Conservation (phyloP, 169 alveolate species). For the Plasmodium gaboni region DNA sequence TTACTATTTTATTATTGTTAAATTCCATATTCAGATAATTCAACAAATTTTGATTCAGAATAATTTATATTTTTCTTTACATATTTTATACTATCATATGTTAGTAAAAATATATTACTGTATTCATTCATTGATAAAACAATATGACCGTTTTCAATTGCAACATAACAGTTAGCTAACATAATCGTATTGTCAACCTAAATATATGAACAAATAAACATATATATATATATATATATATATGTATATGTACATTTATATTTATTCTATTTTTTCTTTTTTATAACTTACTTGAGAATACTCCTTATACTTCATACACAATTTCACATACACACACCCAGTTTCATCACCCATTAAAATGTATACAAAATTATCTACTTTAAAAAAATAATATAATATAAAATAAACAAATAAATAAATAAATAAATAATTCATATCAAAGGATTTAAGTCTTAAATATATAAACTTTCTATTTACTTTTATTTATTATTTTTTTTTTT, state of each 20-base stretch:
- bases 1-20: too few species aligned
- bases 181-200: slow-evolving; percentile 27
- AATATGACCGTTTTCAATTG: slow-evolving; percentile 33
- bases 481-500: neutral
- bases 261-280: slow-evolving; percentile 1
- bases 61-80: slow-evolving; percentile 44
- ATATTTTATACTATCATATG: slow-evolving; percentile 33
- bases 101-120: slow-evolving; percentile 37
- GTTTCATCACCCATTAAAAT: slow-evolving; percentile 66
- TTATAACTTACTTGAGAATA: slow-evolving; percentile 17
- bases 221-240: neutral
- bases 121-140: slow-evolving; percentile 50
- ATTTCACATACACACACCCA: slow-evolving; percentile 58
- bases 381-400: slow-evolving; percentile 15
- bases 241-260: slow-evolving; percentile 2
- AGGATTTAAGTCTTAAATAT: neutral
- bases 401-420: neutral
- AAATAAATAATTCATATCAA: neutral
- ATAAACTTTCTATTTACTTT: neutral
- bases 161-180: slow-evolving; percentile 27
- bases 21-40: neutral
- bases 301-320: slow-evolving; percentile 13
- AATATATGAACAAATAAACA: slow-evolving; percentile 1
- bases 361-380: slow-evolving; percentile 14
- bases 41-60: slow-evolving; percentile 57